Evolutionary conservation across 2,329 filamentous ascomycete species (phyloP), one percentile per base, ranked within the genome.

Genomic region (Hysterium pulicare): DNA sequence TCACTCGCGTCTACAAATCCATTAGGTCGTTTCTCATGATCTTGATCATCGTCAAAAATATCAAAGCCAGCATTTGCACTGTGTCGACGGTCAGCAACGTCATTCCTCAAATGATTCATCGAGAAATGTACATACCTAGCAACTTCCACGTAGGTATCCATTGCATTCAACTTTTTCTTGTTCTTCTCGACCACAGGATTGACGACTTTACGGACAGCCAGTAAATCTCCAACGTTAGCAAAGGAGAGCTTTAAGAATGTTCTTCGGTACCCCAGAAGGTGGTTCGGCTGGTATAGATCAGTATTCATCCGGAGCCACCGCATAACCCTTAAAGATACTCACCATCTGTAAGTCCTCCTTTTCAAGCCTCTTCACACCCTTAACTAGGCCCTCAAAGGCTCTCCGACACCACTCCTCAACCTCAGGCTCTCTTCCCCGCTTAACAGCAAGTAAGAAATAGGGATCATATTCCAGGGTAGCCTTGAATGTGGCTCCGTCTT

Each of bases 71-170:
- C 84, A 64, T 84, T 90, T 32, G 81, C 81, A 58, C 84, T 89
- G 48, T 23, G 8, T 9, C 3, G 13, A 28, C 7, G 7, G 8
- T 8, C 13, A 8, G 13, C 8, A 8, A 28, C 13, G n/a, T n/a
- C n/a, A 28, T 28, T 28, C 13, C 24, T 7, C 8, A 8, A 28
- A 8, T 13, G 7, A 8, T 13, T 7, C 7, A 7, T 8, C 7
- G 24, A 13, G 24, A 8, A 28, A 28, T 28, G 30, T 31, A 75
- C 81, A 67, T 67, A 91, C 87, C 84, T 86, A 48, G 88, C 88
- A 60, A 97, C 90, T 73, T 98, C 93, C 32, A 90, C 90, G 74
- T 98, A 98, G 52, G 91, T 90, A 74, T 98, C 93, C 86, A 97
- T 95, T 39, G 90, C 88, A 73, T 88, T 90, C 77, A 95, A 84